Evolutionary conservation across 2,329 filamentous ascomycete species (phyloP), one percentile per base, ranked within the genome.

Genomic region (Calonectria hongkongensis): DNA sequence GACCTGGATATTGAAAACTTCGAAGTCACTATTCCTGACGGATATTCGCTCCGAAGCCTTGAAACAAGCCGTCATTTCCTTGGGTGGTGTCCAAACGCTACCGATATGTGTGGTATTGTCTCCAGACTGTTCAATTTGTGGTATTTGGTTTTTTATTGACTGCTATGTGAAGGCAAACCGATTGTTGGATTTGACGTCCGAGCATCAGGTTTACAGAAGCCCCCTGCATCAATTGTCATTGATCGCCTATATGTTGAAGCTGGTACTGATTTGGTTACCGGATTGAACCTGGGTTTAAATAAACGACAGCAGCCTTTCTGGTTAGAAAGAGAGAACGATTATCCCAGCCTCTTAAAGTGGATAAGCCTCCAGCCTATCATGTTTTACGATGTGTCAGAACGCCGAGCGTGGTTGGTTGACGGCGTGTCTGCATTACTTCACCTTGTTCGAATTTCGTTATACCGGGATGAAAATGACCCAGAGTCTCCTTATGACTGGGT

Each of bases 401-500:
- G 71, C 0, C 68, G 73, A 8, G 66, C 68, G 16, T 76, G 74
- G 73, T 63, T 75, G 0, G 21, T 75, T 6, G 73, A 75, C 2
- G 71, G 73, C 2, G 71, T 66, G 27, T 75, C 71, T 3, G 73
- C 74, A 5, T 18, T 76, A 8, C 73, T 76, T 27, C 68, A 76
- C 45, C 45, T 76, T 0, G 74, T 75, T 0, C 67, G 73, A 2
- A 66, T 73, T 33, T 75, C 73, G 9, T 63, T 75, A 3, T 18
- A 73, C 2, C 18, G 18, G 1, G 58, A 75, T 18, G 30, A 28
- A 2, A 56, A 70, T 2, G 74, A 74, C 6, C 63, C 63, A 0
- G 73, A 75, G 33, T 75, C 74, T 10, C 48, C 70, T 2, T 73
- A 70, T 2, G 74, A 75, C 28, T 75, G 66, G 74, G 63, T 74